phyloP scores from a whole-genome alignment of 2,329 filamentous ascomycete genomes.

The Aspergillus terreus region DNA sequence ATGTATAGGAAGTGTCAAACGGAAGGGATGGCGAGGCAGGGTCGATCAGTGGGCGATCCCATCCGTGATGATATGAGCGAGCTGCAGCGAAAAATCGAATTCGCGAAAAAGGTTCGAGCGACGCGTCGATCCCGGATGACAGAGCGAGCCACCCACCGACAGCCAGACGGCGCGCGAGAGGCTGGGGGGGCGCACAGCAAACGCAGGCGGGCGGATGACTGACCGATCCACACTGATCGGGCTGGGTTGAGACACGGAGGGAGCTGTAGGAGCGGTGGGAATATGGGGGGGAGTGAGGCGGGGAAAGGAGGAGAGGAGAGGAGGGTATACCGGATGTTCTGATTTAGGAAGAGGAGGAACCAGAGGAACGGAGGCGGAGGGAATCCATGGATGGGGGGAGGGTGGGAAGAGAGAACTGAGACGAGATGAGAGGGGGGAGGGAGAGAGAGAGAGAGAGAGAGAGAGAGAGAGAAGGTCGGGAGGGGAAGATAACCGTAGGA shows the following conservation, averaged over 20 bases:
- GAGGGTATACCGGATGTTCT: not conserved
- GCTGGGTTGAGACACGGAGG: too few relatives aligned
- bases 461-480: not conserved
- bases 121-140: constrained; percentile 11
- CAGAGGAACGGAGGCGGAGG: not conserved
- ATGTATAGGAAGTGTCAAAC: constrained; percentile 22
- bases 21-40: constrained; percentile 24
- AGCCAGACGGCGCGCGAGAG: constrained; percentile 7
- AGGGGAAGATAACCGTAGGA: constrained; percentile 1
- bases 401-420: not conserved
- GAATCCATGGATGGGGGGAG: not conserved
- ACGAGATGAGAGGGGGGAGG: not conserved
- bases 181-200: constrained; percentile 17
- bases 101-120: not conserved
- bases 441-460: not conserved
- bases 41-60: constrained; percentile 5
- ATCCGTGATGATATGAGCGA: constrained; percentile 8
- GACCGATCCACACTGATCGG: constrained; percentile 7
- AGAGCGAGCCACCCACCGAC: constrained; percentile 4
- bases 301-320: not conserved
- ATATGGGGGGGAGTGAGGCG: not conserved
- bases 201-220: constrained; percentile 16
- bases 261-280: too few relatives aligned
- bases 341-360: not conserved
- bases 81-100: not conserved